These are phyloP conservation scores for Solanum lycopersicoides DNA, from an alignment of 257 asterid genomes.

Conservation along the genomic window DNA sequence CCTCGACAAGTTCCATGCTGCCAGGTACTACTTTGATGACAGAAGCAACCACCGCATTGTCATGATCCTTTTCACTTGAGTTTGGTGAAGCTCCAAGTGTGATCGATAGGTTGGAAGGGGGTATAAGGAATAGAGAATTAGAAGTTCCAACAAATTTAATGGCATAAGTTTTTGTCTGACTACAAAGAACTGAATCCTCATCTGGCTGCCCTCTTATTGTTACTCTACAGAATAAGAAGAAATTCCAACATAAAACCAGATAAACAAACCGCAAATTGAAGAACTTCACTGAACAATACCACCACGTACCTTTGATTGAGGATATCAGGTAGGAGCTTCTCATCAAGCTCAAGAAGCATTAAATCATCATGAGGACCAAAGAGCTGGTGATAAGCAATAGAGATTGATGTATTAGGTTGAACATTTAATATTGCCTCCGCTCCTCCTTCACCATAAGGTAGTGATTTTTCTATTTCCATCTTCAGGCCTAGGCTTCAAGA, in stretches of 20 bases:
- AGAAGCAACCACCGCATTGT: slow-evolving; percentile 34
- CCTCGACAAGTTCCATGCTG: slow-evolving; percentile 79
- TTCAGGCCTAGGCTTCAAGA: background rate
- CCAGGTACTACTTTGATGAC: slow-evolving; percentile 73
- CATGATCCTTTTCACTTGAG: slow-evolving; percentile 18
- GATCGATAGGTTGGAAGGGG: slow-evolving; percentile 32
- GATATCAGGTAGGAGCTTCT: slow-evolving; percentile 68
- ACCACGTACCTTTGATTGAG: slow-evolving; percentile 51
- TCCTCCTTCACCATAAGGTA: slow-evolving; percentile 31
- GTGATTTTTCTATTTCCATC: slow-evolving; percentile 12
- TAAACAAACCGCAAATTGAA: background rate
- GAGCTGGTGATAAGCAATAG: slow-evolving; percentile 55
- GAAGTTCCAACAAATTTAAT: slow-evolving; percentile 91
- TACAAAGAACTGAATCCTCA: slow-evolving; percentile 93
- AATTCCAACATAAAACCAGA: background rate
- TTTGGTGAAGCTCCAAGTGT: slow-evolving; percentile 12
- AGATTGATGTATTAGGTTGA: slow-evolving; percentile 49
- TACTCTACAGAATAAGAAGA: slow-evolving; percentile 31
- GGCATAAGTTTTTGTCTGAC: slow-evolving; percentile 71
- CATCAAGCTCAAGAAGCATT: slow-evolving; percentile 83
- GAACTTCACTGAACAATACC: background rate
- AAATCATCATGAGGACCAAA: slow-evolving; percentile 74
- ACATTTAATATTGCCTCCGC: slow-evolving; percentile 66
- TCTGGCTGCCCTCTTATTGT: slow-evolving; percentile 83
- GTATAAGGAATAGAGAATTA: slow-evolving; percentile 78